Conservation (phyloP, 805 yeast genomes). For the Zygotorulaspora chibaensis region DNA sequence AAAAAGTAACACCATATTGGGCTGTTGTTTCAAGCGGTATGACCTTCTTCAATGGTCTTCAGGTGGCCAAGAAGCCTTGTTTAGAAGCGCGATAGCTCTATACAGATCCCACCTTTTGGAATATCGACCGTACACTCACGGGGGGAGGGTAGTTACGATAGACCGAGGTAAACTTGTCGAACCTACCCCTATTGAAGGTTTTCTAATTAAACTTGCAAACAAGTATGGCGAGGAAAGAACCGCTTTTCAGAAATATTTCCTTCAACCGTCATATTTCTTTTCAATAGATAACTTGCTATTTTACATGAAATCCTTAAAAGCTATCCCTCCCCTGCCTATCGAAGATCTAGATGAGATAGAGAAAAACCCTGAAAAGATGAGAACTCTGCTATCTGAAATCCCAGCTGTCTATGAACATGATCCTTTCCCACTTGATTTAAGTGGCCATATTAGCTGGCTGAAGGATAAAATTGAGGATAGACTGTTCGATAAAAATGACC, state of each 20-base stretch:
- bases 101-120: conserved; percentile 53
- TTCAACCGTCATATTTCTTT: conserved; percentile 57
- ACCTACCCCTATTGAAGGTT: conserved; percentile 82
- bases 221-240: conserved; percentile 42
- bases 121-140: conserved; percentile 45
- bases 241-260: conserved; percentile 39
- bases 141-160: conserved; percentile 32
- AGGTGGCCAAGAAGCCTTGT: conserved; percentile 40
- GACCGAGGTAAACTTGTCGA: conserved; percentile 38
- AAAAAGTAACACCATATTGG: conserved; percentile 35
- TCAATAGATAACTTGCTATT: conserved; percentile 60
- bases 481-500: conserved; percentile 49
- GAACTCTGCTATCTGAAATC: conserved; percentile 20
- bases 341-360: conserved; percentile 27
- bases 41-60: conserved; percentile 73
- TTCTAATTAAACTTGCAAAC: conserved; percentile 53
- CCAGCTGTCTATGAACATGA: conserved; percentile 44
- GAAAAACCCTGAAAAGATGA: conserved; percentile 25
- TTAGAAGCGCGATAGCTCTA: conserved; percentile 44
- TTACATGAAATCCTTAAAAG: conserved; percentile 50
- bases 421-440: conserved; percentile 50
- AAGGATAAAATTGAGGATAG: conserved; percentile 33
- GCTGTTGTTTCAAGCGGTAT: conserved; percentile 60
- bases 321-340: conserved; percentile 58
- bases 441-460: conserved; percentile 62